phyloP scores from a whole-genome alignment of 2,329 filamentous ascomycete genomes.

The Macrophomina tecta region DNA sequence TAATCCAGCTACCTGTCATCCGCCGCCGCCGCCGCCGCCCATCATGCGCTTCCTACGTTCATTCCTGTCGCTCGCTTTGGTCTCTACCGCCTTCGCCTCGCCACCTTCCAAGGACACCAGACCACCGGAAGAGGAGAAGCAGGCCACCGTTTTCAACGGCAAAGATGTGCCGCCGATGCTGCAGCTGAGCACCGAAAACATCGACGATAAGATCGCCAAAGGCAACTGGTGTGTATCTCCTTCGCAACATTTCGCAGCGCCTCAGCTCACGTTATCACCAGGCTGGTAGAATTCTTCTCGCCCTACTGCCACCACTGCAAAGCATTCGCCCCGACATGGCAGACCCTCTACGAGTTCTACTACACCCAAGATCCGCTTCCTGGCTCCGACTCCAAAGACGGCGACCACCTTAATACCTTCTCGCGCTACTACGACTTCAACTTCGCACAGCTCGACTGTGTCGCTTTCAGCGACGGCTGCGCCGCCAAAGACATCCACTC shows the following conservation, averaged over 20 bases:
- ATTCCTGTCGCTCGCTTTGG: constrained; percentile 25
- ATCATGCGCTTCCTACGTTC: constrained; percentile 26
- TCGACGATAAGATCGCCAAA: constrained; percentile 64
- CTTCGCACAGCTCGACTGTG: constrained; percentile 85
- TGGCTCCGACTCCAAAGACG: constrained; percentile 54
- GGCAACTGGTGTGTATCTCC: constrained; percentile 68
- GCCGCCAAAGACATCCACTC: constrained; percentile 67
- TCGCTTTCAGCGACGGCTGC: constrained; percentile 82
- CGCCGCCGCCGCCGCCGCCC: not conserved
- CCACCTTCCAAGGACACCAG: constrained; percentile 2
- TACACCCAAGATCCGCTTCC: constrained; percentile 79
- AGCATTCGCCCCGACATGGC: constrained; percentile 80
- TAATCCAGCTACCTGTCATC: constrained; percentile 24
- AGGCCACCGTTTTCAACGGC: constrained; percentile 67
- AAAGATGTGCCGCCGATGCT: constrained; percentile 69
- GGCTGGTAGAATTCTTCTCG: constrained; percentile 58
- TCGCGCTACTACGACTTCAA: constrained; percentile 85
- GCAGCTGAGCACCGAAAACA: constrained; percentile 64
- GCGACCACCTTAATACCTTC: constrained; percentile 69
- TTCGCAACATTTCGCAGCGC: not conserved
- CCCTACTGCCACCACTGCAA: constrained; percentile 72
- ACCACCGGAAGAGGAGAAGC: constrained; percentile 1
- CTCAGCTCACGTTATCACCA: constrained; percentile 23
- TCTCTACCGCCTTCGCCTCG: constrained; percentile 19
- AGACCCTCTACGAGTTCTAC: constrained; percentile 95